A percentile compares a stretch with the other conserved stretches of the same genome.
These are phyloP conservation scores for Aureobasidium subglaciale DNA, from an alignment of 2,329 filamentous ascomycete species.

Conservation along the genomic window DNA sequence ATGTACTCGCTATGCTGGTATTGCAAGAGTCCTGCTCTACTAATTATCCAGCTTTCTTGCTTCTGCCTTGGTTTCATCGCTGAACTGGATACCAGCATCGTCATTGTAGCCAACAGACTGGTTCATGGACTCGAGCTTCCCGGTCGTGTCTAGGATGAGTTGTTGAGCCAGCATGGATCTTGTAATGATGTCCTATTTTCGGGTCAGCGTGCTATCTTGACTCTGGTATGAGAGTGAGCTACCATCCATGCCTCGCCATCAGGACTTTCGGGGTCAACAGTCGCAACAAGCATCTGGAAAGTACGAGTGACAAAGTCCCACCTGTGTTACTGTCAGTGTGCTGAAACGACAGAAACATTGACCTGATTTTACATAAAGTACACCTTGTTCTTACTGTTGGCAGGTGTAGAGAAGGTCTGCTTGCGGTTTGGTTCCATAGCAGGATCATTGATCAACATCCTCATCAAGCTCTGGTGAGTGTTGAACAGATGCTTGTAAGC, in stretches of 20 bases:
- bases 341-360: neutral
- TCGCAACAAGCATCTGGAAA: conserved; percentile 1
- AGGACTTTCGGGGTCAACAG: neutral
- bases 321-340: conserved; percentile 18
- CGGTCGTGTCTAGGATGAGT: conserved; percentile 9
- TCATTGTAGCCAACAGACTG: conserved; percentile 7
- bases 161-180: conserved; percentile 6
- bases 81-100: conserved; percentile 3
- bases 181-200: neutral
- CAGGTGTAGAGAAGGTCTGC: conserved; percentile 31
- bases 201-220: neutral
- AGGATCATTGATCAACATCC: conserved; percentile 26
- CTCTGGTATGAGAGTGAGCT: neutral
- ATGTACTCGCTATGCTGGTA: neutral
- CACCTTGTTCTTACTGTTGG: conserved; percentile 29
- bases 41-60: conserved; percentile 5
- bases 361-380: conserved; percentile 20
- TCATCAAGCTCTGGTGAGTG: conserved; percentile 20
- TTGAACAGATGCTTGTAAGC: conserved; percentile 21
- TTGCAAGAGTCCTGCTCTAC: neutral
- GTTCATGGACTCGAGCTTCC: conserved; percentile 7
- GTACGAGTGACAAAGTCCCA: conserved; percentile 29
- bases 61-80: neutral
- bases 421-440: conserved; percentile 29
- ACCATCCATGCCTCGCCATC: conserved; percentile 3